Conservation (phyloP, 139 green algal genomes). For the Pleodorina starrii region DNA sequence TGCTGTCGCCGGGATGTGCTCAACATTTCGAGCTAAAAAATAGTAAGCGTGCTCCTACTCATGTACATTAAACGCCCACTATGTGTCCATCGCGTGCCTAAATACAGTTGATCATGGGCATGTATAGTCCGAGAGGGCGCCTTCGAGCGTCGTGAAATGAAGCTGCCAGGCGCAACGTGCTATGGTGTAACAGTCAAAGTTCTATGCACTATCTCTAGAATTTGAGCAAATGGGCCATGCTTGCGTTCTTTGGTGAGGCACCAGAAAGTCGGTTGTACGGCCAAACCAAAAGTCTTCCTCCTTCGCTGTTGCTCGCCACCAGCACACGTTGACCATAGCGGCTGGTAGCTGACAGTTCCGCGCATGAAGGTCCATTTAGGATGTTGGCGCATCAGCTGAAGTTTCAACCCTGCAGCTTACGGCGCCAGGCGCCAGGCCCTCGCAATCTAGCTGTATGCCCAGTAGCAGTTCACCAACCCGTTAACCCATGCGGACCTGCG, state of each 20-base stretch:
- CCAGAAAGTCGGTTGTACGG: neutral
- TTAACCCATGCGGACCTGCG: neutral
- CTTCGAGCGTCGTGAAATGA: constrained; percentile 12
- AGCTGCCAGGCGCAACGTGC: no score
- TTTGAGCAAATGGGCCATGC: no score
- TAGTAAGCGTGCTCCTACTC: neutral
- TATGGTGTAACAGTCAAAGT: no score
- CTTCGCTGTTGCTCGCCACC: no score
- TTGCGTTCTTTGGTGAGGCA: no score
- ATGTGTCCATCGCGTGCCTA: no score
- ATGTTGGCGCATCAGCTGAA: constrained; percentile 16
- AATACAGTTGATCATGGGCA: no score
- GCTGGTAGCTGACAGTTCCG: neutral
- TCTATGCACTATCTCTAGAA: no score
- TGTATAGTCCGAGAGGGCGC: neutral
- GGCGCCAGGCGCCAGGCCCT: neutral
- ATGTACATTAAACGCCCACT: no score
- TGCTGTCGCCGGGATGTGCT: neutral
- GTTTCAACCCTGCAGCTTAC: neutral
- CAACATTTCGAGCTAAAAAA: neutral
- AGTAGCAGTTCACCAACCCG: neutral
- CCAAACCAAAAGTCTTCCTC: neutral
- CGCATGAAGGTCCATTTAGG: no score
- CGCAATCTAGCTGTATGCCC: neutral
- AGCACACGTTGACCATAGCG: neutral